Evolutionary conservation across 1,139 yeast genomes (phyloP), one percentile per base, ranked within the genome.

Genomic region (Blastobotrys buckinghamii): DNA sequence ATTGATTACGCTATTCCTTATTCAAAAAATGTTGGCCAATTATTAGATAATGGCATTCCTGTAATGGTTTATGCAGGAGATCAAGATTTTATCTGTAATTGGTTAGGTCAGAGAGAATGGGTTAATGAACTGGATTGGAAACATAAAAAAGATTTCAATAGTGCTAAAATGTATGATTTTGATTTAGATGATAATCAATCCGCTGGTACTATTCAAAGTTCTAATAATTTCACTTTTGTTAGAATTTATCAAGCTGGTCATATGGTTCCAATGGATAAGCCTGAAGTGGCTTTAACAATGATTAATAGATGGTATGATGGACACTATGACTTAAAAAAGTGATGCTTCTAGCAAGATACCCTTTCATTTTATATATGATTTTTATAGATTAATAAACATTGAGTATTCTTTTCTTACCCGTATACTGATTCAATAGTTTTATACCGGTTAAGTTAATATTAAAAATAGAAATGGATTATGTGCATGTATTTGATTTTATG

Each of bases 51-150:
- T 48, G 79, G 76, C 5, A 63, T 85, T 38, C 95, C 95, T 5
- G 88, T 85, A 8, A 74, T 86, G 62, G 74, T 86, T 52, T 87
- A 86, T 61, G 95, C 94, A 9, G 96, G 96, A 61, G 95, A 87
- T 69, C 85, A 86, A 69, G 96, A 87, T 66, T 86, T 78, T 65
- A 85, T 87, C 57, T 86, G 95, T 71, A 87, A 87, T 71, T 86
- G 95, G 95, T 74, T 86, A 58, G 95, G 95, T 53, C 84, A 84
- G 68, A 76, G 76, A 59, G 94, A 84, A 3, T 86, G 95, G 95
- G 72, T 87, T 40, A 73, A 83, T 58, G 72, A 68, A 49, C 74
- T 86, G 57, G 80, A 79, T 50, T 87, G 92, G 88, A 50, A 56
- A 10, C 71, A 69, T 30, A 60, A 65, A 17, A 57, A 59, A 33